A percentile compares a stretch with the other conserved stretches of the same genome.
Evolutionary conservation across 2,329 filamentous ascomycete genomes (phyloP).

Genomic region (Pseudogymnoascus sp.): DNA sequence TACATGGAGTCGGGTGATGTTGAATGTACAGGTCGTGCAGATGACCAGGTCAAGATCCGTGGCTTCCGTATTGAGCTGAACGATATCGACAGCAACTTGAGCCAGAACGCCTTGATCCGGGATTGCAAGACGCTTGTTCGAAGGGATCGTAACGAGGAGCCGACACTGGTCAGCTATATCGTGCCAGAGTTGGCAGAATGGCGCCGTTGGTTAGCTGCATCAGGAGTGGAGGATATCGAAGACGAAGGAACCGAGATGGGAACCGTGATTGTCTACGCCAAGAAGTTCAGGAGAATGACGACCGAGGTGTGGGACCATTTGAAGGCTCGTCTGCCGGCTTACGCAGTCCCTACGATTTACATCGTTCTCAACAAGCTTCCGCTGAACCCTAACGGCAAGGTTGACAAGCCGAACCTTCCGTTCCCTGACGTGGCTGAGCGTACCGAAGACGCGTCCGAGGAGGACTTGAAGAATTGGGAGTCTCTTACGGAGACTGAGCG

Average conservation of each 20-base stretch:
- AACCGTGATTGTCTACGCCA: constrained; percentile 33
- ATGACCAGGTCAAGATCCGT: constrained; percentile 91
- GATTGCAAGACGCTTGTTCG: constrained; percentile 83
- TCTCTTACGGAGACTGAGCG: constrained; percentile 53
- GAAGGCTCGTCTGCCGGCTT: constrained; percentile 64
- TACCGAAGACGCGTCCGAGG: constrained; percentile 38
- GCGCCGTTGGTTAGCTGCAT: constrained; percentile 57
- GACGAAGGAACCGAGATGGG: constrained; percentile 41
- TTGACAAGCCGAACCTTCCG: constrained; percentile 71
- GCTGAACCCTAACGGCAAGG: constrained; percentile 80
- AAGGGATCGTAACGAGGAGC: constrained; percentile 79
- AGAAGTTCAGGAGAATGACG: constrained; percentile 39
- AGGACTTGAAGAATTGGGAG: constrained; percentile 39
- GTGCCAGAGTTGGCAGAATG: constrained; percentile 76
- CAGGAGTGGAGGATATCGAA: constrained; percentile 46
- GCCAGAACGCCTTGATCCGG: constrained; percentile 65
- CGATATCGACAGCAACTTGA: constrained; percentile 83
- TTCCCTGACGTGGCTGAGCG: constrained; percentile 62
- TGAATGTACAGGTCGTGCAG: constrained; percentile 71
- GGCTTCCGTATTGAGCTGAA: constrained; percentile 92
- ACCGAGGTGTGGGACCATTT: constrained; percentile 57
- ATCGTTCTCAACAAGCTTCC: constrained; percentile 68
- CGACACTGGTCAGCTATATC: constrained; percentile 80
- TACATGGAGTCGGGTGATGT: constrained; percentile 65
- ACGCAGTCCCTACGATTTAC: constrained; percentile 69